phyloP scores from a whole-genome alignment of 2,329 filamentous ascomycete genomes.

The Alternaria postmessia region DNA sequence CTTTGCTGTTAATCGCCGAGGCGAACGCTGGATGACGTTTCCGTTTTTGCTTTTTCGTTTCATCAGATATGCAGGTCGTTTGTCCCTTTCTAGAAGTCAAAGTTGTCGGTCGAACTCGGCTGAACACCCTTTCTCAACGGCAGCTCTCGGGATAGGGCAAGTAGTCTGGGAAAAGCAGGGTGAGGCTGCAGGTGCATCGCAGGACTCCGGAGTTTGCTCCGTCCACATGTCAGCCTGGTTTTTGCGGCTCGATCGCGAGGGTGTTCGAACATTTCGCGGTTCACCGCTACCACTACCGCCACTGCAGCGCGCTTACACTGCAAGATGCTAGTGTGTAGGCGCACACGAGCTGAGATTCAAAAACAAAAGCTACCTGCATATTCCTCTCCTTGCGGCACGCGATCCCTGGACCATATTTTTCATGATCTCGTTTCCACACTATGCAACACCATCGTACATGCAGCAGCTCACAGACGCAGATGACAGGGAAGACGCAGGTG shows the following conservation, averaged over 20 bases:
- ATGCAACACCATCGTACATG: slow-evolving; percentile 1
- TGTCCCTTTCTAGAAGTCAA: background rate
- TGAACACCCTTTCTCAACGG: slow-evolving; percentile 11
- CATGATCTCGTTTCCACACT: background rate
- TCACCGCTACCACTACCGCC: slow-evolving; percentile 3
- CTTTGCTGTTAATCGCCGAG: background rate
- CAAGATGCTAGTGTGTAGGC: background rate
- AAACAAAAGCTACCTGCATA: background rate
- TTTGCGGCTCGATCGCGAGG: slow-evolving; percentile 1
- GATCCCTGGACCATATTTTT: background rate
- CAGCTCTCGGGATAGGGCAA: background rate
- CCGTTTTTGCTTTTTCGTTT: slow-evolving; percentile 12
- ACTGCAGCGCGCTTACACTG: background rate
- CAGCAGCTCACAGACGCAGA: slow-evolving; percentile 1
- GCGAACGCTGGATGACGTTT: slow-evolving; percentile 9
- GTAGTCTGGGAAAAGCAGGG: slow-evolving; percentile 3
- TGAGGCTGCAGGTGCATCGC: background rate
- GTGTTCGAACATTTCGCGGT: background rate
- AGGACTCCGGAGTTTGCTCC: background rate
- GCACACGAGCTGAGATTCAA: background rate
- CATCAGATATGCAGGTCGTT: background rate
- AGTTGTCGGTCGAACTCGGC: slow-evolving; percentile 13
- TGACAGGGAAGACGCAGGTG: slow-evolving; percentile 4
- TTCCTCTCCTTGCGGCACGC: background rate
- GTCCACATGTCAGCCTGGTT: background rate